phyloP scores from a whole-genome alignment of 108 stramenopile species.

The Stephanodiscus minutulus region DNA sequence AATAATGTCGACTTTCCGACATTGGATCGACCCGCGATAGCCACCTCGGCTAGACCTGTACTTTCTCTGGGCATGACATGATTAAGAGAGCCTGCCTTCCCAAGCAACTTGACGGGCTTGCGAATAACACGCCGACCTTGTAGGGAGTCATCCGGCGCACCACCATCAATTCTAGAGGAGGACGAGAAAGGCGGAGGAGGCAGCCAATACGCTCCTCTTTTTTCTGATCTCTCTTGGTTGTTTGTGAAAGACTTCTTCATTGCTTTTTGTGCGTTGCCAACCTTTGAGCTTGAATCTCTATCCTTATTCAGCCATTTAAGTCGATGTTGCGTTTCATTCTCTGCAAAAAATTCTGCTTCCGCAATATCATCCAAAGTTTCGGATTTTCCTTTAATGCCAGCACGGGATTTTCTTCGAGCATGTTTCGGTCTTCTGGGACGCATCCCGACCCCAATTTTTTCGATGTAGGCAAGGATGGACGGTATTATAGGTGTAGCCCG shows the following conservation, averaged over 20 bases:
- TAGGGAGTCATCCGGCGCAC: neutral
- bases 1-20: constrained; percentile 80
- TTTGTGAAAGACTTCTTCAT: neutral
- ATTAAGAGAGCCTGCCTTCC: constrained; percentile 48
- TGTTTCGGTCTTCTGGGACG: constrained; percentile 14
- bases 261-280: neutral
- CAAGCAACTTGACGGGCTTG: constrained; percentile 57
- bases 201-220: constrained; percentile 32
- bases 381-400: constrained; percentile 2
- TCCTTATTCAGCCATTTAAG: constrained; percentile 14
- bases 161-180: constrained; percentile 9
- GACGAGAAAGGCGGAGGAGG: constrained; percentile 57
- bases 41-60: constrained; percentile 56
- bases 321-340: constrained; percentile 15
- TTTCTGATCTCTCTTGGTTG: neutral
- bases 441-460: constrained; percentile 69
- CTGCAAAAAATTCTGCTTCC: constrained; percentile 35
- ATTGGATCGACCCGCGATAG: constrained; percentile 79
- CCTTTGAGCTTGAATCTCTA: neutral
- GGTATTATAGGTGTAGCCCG: constrained; percentile 56
- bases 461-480: constrained; percentile 63
- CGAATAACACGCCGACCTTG: constrained; percentile 33
- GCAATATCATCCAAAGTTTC: constrained; percentile 37
- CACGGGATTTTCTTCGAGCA: constrained; percentile 20
- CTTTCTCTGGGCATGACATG: constrained; percentile 51